Base-by-base conservation (phyloP, 2,329 filamentous ascomycete species). In the Penicillium sp. region DNA sequence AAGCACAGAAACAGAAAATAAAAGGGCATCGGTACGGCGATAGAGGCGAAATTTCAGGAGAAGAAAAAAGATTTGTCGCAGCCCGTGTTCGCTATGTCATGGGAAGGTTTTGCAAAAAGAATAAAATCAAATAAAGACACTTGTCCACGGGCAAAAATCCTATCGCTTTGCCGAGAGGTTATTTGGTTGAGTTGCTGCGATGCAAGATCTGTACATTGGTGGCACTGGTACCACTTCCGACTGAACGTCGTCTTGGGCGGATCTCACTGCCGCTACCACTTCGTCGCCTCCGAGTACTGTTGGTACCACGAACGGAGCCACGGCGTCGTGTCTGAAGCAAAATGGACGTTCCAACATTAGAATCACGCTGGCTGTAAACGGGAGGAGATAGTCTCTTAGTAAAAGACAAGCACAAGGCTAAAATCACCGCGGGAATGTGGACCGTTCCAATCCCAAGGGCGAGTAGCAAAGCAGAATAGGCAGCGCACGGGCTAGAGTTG, bases 311-410 rank as follows among this genome's bases (percentile, higher is more conserved):
- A 60, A 68, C 56, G 45, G 68, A 69, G 54, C 66, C 68, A 60
- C 67, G 68, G 59, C 68, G 70, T 62, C 68, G 70, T 69, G 67
- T 73, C 72, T 74, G 71, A 63, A 71, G 59, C 65, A 66, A 65
- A 60, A 69, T 62, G 64, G 66, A 70, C 62, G 66, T 66, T 64
- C 59, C 58, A 67, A 66, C 63, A 66, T 73, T 72, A 74, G 72
- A 73, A 73, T 71, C 66, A 71, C 62, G 63, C 65, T 67, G 65
- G 67, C 70, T 73, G 64, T 63, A 67, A 58, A 60, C 45, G 52
- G 48, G 57, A 60, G 57, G 60, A 49, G 41, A 59, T 53, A 57
- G 55, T 61, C 57, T 69, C 66, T 73, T 73, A 73, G 70, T 63
- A 65, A 65, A 64, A 57, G 57, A 62, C 60, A 58, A 62, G 61